Percentiles rank a stretch among this genome's conserved stretches.
phyloP scores from a whole-genome alignment of 1,284 basidiomycete species.

The Porodaedalea pini region DNA sequence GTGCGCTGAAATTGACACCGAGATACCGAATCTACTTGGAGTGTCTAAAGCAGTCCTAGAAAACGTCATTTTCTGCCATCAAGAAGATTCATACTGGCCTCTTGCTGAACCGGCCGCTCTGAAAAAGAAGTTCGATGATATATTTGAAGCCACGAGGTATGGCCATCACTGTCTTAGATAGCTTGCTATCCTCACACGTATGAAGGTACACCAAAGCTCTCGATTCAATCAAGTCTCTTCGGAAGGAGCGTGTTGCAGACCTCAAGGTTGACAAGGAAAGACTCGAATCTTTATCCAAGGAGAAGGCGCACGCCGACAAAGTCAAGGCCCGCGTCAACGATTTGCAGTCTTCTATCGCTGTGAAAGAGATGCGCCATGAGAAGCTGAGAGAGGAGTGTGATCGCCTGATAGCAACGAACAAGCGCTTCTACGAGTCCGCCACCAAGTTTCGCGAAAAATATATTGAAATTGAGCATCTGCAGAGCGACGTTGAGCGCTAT shows the following conservation, averaged over 20 bases:
- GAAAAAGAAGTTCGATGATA: conserved; percentile 99
- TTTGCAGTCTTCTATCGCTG: conserved; percentile 56
- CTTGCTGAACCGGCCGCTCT: conserved; percentile 85
- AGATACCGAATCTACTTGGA: conserved; percentile 91
- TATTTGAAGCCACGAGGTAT: conserved; percentile 96
- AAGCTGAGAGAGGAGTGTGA: conserved; percentile 67
- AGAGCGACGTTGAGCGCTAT: conserved; percentile 57
- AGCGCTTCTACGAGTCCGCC: conserved; percentile 79
- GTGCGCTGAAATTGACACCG: conserved; percentile 93
- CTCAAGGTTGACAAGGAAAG: conserved; percentile 93
- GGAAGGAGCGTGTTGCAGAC: conserved; percentile 88
- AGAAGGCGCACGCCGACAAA: conserved; percentile 87
- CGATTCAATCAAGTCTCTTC: conserved; percentile 84
- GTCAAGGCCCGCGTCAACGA: conserved; percentile 68
- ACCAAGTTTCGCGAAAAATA: conserved; percentile 85
- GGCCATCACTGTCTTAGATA: conserved; percentile 24
- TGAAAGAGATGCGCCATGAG: conserved; percentile 76
- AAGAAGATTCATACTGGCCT: conserved; percentile 99
- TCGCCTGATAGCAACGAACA: conserved; percentile 69
- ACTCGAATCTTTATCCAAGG: conserved; percentile 73
- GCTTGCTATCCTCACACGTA: neutral
- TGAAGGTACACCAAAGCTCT: conserved; percentile 93
- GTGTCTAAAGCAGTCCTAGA: conserved; percentile 97
- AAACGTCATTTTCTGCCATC: conserved; percentile 99
- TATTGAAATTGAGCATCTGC: conserved; percentile 55